Evolutionary conservation across 2,329 filamentous ascomycete species (phyloP).

Genomic region (Shiraia bambusicola): DNA sequence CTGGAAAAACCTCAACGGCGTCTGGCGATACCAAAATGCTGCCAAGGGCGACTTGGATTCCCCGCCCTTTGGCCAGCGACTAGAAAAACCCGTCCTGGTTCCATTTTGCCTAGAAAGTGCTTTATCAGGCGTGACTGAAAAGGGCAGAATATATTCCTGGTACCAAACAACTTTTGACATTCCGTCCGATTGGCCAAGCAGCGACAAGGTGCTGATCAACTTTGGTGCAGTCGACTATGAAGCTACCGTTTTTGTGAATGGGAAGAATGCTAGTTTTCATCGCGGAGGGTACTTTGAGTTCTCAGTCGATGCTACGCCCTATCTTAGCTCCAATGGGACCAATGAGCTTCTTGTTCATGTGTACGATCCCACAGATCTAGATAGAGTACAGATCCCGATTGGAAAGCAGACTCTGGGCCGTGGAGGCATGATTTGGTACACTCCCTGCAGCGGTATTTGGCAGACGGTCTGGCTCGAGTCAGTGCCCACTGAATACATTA

Average conservation of each 20-base stretch:
- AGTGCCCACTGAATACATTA: slow-evolving; percentile 60
- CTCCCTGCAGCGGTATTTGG: slow-evolving; percentile 73
- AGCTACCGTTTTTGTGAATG: slow-evolving; percentile 61
- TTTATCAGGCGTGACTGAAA: slow-evolving; percentile 51
- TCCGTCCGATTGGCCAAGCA: slow-evolving; percentile 49
- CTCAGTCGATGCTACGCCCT: slow-evolving; percentile 58
- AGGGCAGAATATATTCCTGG: slow-evolving; percentile 47
- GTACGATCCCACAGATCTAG: slow-evolving; percentile 65
- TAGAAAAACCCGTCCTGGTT: slow-evolving; percentile 51
- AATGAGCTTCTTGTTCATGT: slow-evolving; percentile 67
- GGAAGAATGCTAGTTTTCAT: slow-evolving; percentile 54
- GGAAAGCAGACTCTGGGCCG: slow-evolving; percentile 64
- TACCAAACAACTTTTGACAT: slow-evolving; percentile 56
- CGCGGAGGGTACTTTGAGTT: slow-evolving; percentile 65
- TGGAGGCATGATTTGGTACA: slow-evolving; percentile 66
- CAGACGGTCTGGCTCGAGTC: slow-evolving; percentile 71
- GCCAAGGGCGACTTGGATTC: slow-evolving; percentile 42
- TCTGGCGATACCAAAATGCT: slow-evolving; percentile 57
- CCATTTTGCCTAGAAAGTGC: slow-evolving; percentile 59
- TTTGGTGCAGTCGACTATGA: slow-evolving; percentile 63
- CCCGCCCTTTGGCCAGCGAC: slow-evolving; percentile 49
- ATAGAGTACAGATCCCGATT: slow-evolving; percentile 60
- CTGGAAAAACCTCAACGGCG: slow-evolving; percentile 61
- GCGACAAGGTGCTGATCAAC: slow-evolving; percentile 53
- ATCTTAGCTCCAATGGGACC: slow-evolving; percentile 43